These are phyloP conservation scores for Cryptococcus depauperatus DNA, from an alignment of 1,284 basidiomycete species.

Conservation along the genomic window DNA sequence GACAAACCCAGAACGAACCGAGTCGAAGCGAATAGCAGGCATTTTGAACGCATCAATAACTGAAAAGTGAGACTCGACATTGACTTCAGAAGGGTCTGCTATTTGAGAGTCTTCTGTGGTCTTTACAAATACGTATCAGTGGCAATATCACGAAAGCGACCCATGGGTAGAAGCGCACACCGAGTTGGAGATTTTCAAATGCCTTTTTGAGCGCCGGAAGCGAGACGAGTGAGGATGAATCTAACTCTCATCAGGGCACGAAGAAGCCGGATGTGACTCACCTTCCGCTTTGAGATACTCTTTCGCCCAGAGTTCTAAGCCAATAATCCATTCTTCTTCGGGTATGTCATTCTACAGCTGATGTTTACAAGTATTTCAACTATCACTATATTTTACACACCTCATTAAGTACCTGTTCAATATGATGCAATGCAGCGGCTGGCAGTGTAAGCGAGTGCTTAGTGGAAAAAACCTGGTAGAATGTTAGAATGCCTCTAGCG, in stretches of 20 bases:
- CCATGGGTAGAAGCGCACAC: conserved; percentile 42
- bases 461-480: conserved; percentile 43
- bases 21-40: conserved; percentile 84
- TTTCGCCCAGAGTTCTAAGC: conserved; percentile 71
- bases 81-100: conserved; percentile 55
- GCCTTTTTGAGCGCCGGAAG: conserved; percentile 60
- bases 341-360: conserved; percentile 58
- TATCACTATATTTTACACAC: conserved; percentile 14
- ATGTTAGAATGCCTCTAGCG: neutral
- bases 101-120: conserved; percentile 49
- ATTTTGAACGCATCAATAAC: conserved; percentile 88
- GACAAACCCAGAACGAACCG: conserved; percentile 51
- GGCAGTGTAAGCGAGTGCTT: conserved; percentile 46
- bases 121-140: conserved; percentile 13
- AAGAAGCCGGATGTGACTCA: conserved; percentile 34
- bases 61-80: conserved; percentile 75
- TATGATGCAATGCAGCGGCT: conserved; percentile 38
- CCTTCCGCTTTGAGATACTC: conserved; percentile 91
- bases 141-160: neutral
- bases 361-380: neutral
- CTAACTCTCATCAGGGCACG: conserved; percentile 11
- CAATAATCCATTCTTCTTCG: conserved; percentile 47
- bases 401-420: conserved; percentile 41
- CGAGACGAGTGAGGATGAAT: conserved; percentile 32
- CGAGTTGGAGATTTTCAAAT: conserved; percentile 70